phyloP scores from a whole-genome alignment of 2,329 filamentous ascomycete species.

The Fusarium kyushuense region DNA sequence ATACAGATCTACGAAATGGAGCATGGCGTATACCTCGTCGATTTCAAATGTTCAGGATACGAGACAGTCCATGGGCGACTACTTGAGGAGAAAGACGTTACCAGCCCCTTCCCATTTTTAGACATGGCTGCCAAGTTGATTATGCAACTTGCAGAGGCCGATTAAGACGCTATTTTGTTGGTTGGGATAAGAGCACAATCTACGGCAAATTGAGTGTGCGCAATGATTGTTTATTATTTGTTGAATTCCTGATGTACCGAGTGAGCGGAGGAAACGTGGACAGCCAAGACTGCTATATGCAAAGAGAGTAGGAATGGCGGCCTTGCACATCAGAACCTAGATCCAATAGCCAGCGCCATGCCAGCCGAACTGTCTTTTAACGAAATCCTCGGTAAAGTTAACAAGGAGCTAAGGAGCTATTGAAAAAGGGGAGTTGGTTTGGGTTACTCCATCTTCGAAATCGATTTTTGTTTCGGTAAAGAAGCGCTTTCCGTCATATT shows the following conservation, averaged over 20 bases:
- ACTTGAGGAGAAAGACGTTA: slow-evolving; percentile 92
- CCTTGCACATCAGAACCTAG: neutral
- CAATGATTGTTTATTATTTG: neutral
- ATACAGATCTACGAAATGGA: slow-evolving; percentile 98
- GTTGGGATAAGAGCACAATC: neutral
- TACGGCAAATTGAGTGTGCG: neutral
- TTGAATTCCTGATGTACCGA: neutral
- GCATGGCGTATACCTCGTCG: slow-evolving; percentile 90
- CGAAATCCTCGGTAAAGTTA: slow-evolving; percentile 2
- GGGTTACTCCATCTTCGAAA: neutral
- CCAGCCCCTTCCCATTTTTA: slow-evolving; percentile 94
- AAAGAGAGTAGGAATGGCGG: neutral
- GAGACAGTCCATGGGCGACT: slow-evolving; percentile 81
- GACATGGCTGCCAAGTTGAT: slow-evolving; percentile 94
- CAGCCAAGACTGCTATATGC: neutral
- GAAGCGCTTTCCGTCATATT: slow-evolving; percentile 11
- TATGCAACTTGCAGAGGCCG: slow-evolving; percentile 89
- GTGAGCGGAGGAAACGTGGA: neutral
- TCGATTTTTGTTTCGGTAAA: slow-evolving; percentile 1
- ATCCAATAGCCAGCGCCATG: neutral
- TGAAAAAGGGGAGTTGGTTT: slow-evolving; percentile 2
- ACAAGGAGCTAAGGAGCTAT: neutral
- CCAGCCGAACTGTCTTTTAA: neutral
- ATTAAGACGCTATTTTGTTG: slow-evolving; percentile 56
- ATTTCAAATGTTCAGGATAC: slow-evolving; percentile 98